Evolutionary conservation across 176 grass and related monocot genomes (phyloP).

Genomic region (Leersia perrieri): DNA sequence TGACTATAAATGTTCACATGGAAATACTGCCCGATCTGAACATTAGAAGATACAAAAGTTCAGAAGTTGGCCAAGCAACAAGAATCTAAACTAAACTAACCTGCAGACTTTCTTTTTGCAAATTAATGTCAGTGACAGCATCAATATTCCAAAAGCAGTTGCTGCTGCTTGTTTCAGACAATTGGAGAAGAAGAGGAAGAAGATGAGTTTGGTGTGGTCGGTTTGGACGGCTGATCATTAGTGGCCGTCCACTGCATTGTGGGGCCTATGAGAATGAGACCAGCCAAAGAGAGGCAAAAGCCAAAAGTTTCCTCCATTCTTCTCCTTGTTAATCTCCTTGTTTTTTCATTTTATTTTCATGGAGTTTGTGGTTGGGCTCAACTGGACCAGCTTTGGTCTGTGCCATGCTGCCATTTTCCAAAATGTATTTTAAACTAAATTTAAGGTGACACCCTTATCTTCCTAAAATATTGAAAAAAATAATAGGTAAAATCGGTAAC

Average conservation of each 20-base stretch:
- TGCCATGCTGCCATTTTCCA: slow-evolving; percentile 7
- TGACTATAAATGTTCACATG: neutral
- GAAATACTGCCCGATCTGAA: neutral
- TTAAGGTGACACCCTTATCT: slow-evolving; percentile 9
- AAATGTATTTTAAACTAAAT: neutral
- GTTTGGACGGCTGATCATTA: slow-evolving; percentile 42
- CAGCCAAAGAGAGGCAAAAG: slow-evolving; percentile 5
- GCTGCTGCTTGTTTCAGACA: neutral
- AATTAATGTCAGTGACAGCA: neutral
- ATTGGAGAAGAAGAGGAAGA: neutral
- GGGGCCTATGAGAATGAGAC: slow-evolving; percentile 18
- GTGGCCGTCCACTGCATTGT: slow-evolving; percentile 36
- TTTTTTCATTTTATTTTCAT: neutral
- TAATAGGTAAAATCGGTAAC: neutral
- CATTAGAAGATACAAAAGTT: neutral
- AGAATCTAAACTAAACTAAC: neutral
- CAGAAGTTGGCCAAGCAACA: neutral
- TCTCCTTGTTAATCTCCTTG: neutral
- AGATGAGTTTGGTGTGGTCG: slow-evolving; percentile 18
- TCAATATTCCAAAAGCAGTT: slow-evolving; percentile 18
- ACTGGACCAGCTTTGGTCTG: slow-evolving; percentile 4
- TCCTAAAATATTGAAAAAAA: neutral
- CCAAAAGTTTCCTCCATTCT: slow-evolving; percentile 4
- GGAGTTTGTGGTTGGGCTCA: slow-evolving; percentile 28
- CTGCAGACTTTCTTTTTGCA: neutral